These are phyloP conservation scores for Termitomyces sp. DNA, from an alignment of 768 basidiomycete genomes.

Conservation along the genomic window DNA sequence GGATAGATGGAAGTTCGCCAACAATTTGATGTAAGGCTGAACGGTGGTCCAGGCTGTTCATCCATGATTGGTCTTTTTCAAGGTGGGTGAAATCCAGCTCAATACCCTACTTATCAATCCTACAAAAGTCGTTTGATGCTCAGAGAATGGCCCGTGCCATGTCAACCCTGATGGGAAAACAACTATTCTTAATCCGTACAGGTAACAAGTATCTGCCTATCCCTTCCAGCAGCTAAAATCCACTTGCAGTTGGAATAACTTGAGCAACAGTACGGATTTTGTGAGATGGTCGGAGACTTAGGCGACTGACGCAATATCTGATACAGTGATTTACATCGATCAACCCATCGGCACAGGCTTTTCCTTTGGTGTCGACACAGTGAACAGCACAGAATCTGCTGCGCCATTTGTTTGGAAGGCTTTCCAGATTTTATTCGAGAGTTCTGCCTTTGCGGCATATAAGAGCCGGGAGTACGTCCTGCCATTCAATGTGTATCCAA, in stretches of 20 bases:
- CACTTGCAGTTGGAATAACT: conserved; percentile 55
- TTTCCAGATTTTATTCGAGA: conserved; percentile 63
- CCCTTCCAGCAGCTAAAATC: conserved; percentile 5
- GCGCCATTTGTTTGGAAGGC: conserved; percentile 59
- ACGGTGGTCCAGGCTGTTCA: conserved; percentile 61
- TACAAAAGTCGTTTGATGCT: too few relatives aligned
- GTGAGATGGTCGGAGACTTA: too few relatives aligned
- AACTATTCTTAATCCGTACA: conserved; percentile 58
- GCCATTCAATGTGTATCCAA: background rate
- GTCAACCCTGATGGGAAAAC: conserved; percentile 52
- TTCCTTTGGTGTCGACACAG: conserved; percentile 52
- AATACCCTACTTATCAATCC: background rate
- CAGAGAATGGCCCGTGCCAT: conserved; percentile 63
- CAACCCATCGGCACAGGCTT: conserved; percentile 68
- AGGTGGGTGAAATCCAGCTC: conserved; percentile 26
- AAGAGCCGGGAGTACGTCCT: conserved; percentile 46
- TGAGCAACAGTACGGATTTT: conserved; percentile 53
- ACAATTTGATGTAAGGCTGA: conserved; percentile 34
- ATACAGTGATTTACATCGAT: conserved; percentile 64
- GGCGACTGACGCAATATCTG: background rate
- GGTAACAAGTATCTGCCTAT: conserved; percentile 49
- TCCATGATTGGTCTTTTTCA: conserved; percentile 67
- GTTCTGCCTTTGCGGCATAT: conserved; percentile 46
- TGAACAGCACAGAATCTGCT: conserved; percentile 56
- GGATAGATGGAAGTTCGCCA: conserved; percentile 24